phyloP scores from a whole-genome alignment of 495 filamentous ascomycete species.

The Talaromyces trachyspermus region DNA sequence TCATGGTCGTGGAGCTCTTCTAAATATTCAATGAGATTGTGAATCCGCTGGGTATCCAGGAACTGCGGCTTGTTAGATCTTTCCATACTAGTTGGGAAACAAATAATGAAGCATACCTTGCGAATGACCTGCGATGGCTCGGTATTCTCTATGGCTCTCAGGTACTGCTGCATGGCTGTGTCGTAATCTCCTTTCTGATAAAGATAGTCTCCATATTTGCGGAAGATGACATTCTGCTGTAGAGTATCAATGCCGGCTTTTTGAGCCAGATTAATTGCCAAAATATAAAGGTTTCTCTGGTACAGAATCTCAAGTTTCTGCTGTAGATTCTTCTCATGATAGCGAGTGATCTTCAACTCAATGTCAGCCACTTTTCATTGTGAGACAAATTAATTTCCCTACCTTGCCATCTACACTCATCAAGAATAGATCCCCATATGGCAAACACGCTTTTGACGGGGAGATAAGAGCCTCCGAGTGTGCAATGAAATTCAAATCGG shows the following conservation, averaged over 20 bases:
- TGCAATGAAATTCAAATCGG: slow-evolving; percentile 81
- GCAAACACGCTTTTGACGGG: slow-evolving; percentile 70
- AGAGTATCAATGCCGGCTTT: slow-evolving; percentile 68
- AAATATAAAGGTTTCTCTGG: slow-evolving; percentile 82
- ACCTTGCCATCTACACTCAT: slow-evolving; percentile 88
- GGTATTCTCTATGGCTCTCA: slow-evolving; percentile 90
- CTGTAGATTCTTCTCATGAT: slow-evolving; percentile 84
- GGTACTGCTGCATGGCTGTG: slow-evolving; percentile 95
- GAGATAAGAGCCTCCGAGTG: slow-evolving; percentile 78
- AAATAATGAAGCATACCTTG: slow-evolving; percentile 46
- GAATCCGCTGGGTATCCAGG: slow-evolving; percentile 90
- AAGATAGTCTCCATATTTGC: slow-evolving; percentile 91
- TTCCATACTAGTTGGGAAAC: background rate
- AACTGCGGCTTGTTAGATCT: slow-evolving; percentile 44
- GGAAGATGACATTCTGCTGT: slow-evolving; percentile 85
- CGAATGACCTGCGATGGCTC: slow-evolving; percentile 92
- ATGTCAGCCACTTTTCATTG: slow-evolving; percentile 11
- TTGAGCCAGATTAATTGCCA: slow-evolving; percentile 89
- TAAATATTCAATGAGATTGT: slow-evolving; percentile 94
- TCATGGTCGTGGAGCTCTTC: slow-evolving; percentile 95
- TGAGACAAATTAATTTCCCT: slow-evolving; percentile 11
- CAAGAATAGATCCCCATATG: slow-evolving; percentile 88
- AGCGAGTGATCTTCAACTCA: slow-evolving; percentile 62
- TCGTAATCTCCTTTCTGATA: slow-evolving; percentile 94
- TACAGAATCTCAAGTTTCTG: slow-evolving; percentile 93